Percentiles rank a stretch among this genome's conserved stretches.
Evolutionary conservation across 345 rosid genomes (phyloP).

Genomic region (Aquilaria malaccensis): DNA sequence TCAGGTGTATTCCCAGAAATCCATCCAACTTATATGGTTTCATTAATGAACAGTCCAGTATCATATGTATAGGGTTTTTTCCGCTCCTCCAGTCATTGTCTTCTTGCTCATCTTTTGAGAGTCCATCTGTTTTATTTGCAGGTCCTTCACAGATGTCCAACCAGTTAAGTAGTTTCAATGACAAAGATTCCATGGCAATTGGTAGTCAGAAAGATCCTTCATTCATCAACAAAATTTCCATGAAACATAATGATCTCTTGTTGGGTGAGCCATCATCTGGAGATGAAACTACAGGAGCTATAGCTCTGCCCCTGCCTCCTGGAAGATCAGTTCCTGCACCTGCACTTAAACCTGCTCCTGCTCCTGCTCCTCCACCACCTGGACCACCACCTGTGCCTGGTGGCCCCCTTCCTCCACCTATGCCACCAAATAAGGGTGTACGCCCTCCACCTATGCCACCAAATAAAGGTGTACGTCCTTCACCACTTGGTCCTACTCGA

Average conservation of each 20-base stretch:
- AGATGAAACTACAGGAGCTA: constrained; percentile 14
- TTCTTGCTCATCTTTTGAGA: constrained; percentile 1
- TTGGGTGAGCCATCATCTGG: constrained; percentile 18
- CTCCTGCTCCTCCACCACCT: constrained; percentile 24
- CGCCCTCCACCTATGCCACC: constrained; percentile 43
- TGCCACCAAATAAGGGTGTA: constrained; percentile 47
- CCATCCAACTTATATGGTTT: too few relatives aligned
- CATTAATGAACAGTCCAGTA: too few relatives aligned
- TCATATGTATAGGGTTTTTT: constrained; percentile 15
- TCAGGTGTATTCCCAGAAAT: background rate
- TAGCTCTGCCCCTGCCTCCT: constrained; percentile 2
- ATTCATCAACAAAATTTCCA: constrained; percentile 18
- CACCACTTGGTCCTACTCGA: constrained; percentile 28
- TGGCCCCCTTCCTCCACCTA: constrained; percentile 41
- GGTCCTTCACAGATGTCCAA: constrained; percentile 53
- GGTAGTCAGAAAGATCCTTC: constrained; percentile 21
- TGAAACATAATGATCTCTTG: constrained; percentile 22
- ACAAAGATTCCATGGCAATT: constrained; percentile 11
- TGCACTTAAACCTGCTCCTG: constrained; percentile 39
- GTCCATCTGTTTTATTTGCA: constrained; percentile 13
- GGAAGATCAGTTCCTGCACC: constrained; percentile 8
- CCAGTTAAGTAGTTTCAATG: constrained; percentile 28
- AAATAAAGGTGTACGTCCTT: constrained; percentile 24
- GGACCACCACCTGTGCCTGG: constrained; percentile 37
- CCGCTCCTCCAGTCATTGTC: background rate